These are phyloP conservation scores for Alternaria burnsii DNA, from an alignment of 2,329 filamentous ascomycete genomes.

Conservation along the genomic window DNA sequence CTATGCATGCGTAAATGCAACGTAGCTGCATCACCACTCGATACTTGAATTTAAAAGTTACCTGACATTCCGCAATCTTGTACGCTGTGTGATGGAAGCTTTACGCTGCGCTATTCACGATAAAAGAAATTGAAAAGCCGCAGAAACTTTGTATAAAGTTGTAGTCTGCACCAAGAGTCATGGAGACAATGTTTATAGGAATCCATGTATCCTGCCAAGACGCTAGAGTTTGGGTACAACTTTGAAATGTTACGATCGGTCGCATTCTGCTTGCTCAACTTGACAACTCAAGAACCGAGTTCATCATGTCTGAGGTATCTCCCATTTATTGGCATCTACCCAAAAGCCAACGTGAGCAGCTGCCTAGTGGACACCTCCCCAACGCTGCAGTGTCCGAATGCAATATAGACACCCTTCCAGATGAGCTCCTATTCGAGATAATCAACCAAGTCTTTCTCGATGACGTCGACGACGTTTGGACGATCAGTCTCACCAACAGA, in stretches of 20 bases:
- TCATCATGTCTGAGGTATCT: no score
- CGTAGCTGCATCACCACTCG: conserved; percentile 23
- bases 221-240: background rate
- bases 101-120: background rate
- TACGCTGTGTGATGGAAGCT: background rate
- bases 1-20: conserved; percentile 11
- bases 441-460: background rate
- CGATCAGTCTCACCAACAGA: conserved; percentile 8
- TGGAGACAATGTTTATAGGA: no score
- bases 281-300: background rate
- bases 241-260: background rate
- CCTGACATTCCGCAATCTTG: background rate
- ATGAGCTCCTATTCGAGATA: conserved; percentile 13
- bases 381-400: background rate
- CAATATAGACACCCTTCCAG: conserved; percentile 11
- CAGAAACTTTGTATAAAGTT: no score
- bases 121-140: background rate
- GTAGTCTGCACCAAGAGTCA: no score
- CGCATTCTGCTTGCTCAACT: background rate
- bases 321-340: no score
- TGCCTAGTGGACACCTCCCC: background rate
- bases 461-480: background rate
- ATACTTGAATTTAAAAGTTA: conserved; percentile 11
- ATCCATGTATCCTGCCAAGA: background rate
- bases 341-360: background rate